Evolutionary conservation across 805 yeast genomes (phyloP), one percentile per base, ranked within the genome.

Genomic region (Yarrowia sp.): DNA sequence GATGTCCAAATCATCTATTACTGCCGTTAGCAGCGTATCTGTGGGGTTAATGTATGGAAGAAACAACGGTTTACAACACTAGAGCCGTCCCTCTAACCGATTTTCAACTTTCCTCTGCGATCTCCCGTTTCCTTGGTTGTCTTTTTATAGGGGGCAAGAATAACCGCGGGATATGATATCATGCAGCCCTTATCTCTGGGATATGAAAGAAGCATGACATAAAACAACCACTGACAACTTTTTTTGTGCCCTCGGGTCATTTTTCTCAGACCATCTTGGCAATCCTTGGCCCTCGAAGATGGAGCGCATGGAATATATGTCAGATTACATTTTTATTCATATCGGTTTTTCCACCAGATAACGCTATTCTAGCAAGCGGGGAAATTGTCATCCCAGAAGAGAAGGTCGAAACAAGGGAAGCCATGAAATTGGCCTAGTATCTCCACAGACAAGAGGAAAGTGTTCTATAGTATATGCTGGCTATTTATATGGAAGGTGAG

Each of bases 141-240:
- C 4, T 5, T 26, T 5, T 14, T 33, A 7, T 16, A 14, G 17
- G 16, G 28, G 49, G 49, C 22, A 46, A 28, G 24, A n/a, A 16
- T 46, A 16, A 19, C 36, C 52, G 52, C 52, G 24, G 22, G 51
- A 26, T 22, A 44, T 44, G 33, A 17, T 14, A 19, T 46, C 24
- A 28, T 46, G 52, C 52, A 46, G 52, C 24, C 54, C 54, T 48
- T 48, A 48, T 48, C 54, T 32, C 38, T 17, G 21, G 21, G 11
- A 5, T 2, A 7, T 9, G 7, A 9, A 44, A 26, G 24, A 10
- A 40, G 24, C 43, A 21, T 40, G 43, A 19, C 26, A 7, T 17
- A 17, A 12, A 36, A 17, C 21, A 4, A 17, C 21, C n/a, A n/a
- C n/a, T n/a, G n/a, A n/a, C n/a, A n/a, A n/a, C n/a, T n/a, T n/a